phyloP scores from a whole-genome alignment of 2,329 filamentous ascomycete genomes.

The Waltergamsia citrina region DNA sequence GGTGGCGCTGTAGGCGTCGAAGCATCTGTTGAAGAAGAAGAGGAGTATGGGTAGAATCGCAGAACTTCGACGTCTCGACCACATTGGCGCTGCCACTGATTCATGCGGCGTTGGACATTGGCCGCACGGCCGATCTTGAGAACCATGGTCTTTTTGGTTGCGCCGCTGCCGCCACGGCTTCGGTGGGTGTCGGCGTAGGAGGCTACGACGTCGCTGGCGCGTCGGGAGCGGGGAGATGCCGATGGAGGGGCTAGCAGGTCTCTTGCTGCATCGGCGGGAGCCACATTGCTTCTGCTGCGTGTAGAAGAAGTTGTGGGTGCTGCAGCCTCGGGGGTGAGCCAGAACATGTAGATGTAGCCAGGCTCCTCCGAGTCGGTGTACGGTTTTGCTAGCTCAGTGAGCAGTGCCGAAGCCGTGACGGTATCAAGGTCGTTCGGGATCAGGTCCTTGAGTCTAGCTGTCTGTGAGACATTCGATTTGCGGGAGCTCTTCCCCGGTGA shows the following conservation, averaged over 20 bases:
- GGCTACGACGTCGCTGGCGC: conserved; percentile 45
- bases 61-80: conserved; percentile 81
- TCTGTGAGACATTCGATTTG: conserved; percentile 20
- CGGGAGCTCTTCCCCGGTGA: conserved; percentile 19
- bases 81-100: conserved; percentile 90
- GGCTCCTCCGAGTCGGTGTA: conserved; percentile 58
- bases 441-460: conserved; percentile 29
- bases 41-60: conserved; percentile 75
- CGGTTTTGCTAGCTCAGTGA: conserved; percentile 69
- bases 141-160: conserved; percentile 49
- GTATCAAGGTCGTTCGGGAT: conserved; percentile 62
- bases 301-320: conserved; percentile 15
- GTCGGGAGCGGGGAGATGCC: conserved; percentile 27
- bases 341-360: conserved; percentile 99
- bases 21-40: conserved; percentile 9
- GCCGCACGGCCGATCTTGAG: conserved; percentile 59
- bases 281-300: too few relatives aligned
- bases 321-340: conserved; percentile 58
- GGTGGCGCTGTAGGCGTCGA: conserved; percentile 7
- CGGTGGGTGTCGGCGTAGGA: conserved; percentile 34
- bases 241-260: conserved; percentile 46
- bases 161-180: conserved; percentile 11
- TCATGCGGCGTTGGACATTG: conserved; percentile 85
- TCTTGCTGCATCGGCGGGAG: conserved; percentile 48
- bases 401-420: conserved; percentile 58